Percentiles rank a stretch among this genome's conserved stretches.
Evolutionary conservation across 2,329 filamentous ascomycete species (phyloP).

Genomic region (Lecanicillium sp.): DNA sequence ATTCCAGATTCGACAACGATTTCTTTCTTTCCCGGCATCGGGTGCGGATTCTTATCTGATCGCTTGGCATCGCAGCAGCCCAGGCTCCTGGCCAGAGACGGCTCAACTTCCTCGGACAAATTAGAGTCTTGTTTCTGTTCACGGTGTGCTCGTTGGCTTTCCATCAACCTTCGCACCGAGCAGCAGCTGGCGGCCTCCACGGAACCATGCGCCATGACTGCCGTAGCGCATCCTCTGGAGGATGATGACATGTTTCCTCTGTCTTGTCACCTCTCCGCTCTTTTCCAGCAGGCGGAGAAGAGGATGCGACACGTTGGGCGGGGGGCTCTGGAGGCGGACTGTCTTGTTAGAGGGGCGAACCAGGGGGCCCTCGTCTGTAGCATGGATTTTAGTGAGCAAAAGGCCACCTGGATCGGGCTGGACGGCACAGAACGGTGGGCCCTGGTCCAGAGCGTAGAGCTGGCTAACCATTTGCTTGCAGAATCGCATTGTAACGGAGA

Average conservation of each 20-base stretch:
- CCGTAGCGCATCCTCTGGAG: too few relatives aligned
- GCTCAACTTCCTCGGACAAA: constrained; percentile 4
- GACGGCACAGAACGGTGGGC: constrained; percentile 9
- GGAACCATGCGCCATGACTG: too few relatives aligned
- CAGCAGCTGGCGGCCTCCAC: too few relatives aligned
- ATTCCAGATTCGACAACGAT: too few relatives aligned
- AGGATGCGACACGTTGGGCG: background rate
- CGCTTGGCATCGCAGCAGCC: constrained; percentile 5
- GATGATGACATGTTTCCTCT: too few relatives aligned
- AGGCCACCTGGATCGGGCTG: constrained; percentile 8
- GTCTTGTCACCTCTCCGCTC: too few relatives aligned
- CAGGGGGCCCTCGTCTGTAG: background rate
- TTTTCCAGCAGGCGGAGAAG: too few relatives aligned
- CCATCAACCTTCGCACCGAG: too few relatives aligned
- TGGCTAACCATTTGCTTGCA: too few relatives aligned
- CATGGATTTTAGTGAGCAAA: background rate
- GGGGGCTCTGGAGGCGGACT: background rate
- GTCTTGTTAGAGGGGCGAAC: background rate
- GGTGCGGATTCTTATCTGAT: background rate
- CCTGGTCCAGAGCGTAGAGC: background rate
- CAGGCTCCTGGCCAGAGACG: background rate
- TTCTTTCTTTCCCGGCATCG: background rate
- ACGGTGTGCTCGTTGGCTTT: background rate
- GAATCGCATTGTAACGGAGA: too few relatives aligned
- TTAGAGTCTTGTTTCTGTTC: background rate